A percentile compares a stretch with the other conserved stretches of the same genome.
These are phyloP conservation scores for Plectosphaerella plurivora DNA, from an alignment of 2,329 filamentous ascomycete genomes.

Conservation along the genomic window DNA sequence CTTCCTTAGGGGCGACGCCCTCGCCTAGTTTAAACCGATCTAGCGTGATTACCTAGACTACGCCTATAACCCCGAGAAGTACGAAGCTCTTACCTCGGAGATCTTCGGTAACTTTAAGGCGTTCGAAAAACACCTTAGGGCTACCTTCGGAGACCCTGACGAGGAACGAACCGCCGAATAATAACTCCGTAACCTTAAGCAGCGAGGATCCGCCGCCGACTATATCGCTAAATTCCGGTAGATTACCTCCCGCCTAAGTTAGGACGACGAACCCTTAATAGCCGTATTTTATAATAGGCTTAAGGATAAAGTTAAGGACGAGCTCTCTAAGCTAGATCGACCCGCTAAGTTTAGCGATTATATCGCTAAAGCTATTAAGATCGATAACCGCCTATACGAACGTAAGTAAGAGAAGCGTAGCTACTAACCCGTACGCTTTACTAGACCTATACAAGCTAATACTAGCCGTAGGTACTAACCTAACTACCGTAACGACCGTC, in stretches of 20 bases:
- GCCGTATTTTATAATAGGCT: not conserved
- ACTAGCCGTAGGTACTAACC: too few species aligned
- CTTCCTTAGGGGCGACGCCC: too few species aligned
- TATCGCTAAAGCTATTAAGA: not conserved
- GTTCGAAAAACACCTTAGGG: constrained; percentile 1
- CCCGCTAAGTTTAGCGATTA: not conserved
- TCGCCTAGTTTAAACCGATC: too few species aligned
- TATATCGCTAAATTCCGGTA: not conserved
- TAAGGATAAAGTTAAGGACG: too few species aligned
- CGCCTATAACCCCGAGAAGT: too few species aligned
- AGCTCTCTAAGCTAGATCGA: not conserved
- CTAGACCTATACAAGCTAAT: too few species aligned
- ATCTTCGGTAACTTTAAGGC: not conserved
- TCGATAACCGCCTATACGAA: too few species aligned
- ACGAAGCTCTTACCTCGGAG: not conserved
- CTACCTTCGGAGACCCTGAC: constrained; percentile 1
- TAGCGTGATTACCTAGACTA: not conserved
- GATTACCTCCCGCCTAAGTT: not conserved
- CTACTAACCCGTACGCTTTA: too few species aligned
- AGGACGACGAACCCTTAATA: not conserved
- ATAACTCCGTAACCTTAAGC: not conserved
- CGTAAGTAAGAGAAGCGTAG: too few species aligned
- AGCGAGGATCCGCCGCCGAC: not conserved
- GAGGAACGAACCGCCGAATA: not conserved
- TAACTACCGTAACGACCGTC: too few species aligned